Base-by-base conservation (phyloP, 768 basidiomycete genomes). In the Phylloporus scabripes region DNA sequence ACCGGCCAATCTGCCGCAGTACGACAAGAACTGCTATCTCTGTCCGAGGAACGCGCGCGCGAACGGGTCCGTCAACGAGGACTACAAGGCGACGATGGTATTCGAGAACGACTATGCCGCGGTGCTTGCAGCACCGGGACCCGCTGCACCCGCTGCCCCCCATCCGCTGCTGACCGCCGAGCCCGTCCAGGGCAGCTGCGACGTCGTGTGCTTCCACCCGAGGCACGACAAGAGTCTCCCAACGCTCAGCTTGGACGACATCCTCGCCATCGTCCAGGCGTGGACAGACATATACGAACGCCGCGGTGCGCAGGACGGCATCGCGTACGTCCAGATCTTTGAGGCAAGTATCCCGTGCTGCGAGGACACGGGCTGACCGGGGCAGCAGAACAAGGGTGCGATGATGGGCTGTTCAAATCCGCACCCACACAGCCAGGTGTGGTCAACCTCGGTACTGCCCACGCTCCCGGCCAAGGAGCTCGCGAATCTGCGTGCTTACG, bases 391-490 rank as follows among this genome's bases (percentile, higher is more conserved):
- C 67, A 94, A 93, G 69, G 93, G 93, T 2, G 69, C 84, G 3
- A 92, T 92, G 74, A 94, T 94, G 93, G 93, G 93, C 10, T 94
- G 91, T 62, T 91, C 87, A 7, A 95, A 94, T 61, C 90, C 92
- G 21, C 93, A 95, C 64, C 92, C 93, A 0, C 93, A 95, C 64
- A 90, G 92, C 18, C 93, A 96, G 66, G 80, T 84, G 14, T 92
- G 91, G 88, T 86, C 89, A 3, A 67, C 85, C 4, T 87, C 85
- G 3, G 73, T 73, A 14, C 70, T 92, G 7, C 92, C 91, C 1
- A 78, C 81, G 1, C 65, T 87, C 21, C 83, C 88, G 1, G 73
- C 82, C 2, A 80, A 73, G 45, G 91, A 92, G 60, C 70, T 92
- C 6, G 59, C 59, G 2, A 80, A 78, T 32, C 64, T 92, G 34